Evolutionary conservation across 2,329 filamentous ascomycete genomes (phyloP).

Genomic region (Trichothecium roseum): DNA sequence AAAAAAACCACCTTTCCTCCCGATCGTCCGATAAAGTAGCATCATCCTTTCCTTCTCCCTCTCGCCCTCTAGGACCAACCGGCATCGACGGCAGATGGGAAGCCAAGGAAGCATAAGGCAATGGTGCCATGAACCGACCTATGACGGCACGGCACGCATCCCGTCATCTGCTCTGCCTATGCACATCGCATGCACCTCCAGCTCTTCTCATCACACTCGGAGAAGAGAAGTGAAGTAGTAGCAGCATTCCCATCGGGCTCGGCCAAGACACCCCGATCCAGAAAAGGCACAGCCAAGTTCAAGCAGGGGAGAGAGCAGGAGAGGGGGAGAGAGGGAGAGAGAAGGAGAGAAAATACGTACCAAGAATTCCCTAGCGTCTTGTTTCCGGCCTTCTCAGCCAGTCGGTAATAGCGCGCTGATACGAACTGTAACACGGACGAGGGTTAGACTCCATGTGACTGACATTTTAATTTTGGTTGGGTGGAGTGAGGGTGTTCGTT

Average conservation of each 20-base stretch:
- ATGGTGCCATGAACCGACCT: no score
- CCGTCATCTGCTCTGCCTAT: no score
- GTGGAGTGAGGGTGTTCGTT: no score
- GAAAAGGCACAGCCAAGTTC: not conserved
- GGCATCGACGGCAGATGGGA: no score
- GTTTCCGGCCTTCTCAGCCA: conserved; percentile 79
- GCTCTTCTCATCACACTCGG: no score
- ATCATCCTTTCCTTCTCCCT: no score
- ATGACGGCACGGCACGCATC: no score
- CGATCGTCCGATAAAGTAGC: conserved; percentile 1
- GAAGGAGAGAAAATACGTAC: conserved; percentile 42
- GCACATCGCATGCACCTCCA: not conserved
- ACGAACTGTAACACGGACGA: conserved; percentile 45
- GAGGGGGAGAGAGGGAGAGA: conserved; percentile 5
- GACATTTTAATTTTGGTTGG: not conserved
- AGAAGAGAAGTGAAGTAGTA: no score
- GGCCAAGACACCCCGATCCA: not conserved
- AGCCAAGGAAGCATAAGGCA: no score
- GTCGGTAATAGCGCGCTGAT: conserved; percentile 82
- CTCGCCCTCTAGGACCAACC: no score
- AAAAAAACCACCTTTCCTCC: not conserved
- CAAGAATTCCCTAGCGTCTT: conserved; percentile 92
- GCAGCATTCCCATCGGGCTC: no score
- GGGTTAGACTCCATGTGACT: conserved; percentile 29
- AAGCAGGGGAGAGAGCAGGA: not conserved